Base-by-base conservation (phyloP, 2,329 filamentous ascomycete genomes). In the Magnaporthiopsis rhizophila region DNA sequence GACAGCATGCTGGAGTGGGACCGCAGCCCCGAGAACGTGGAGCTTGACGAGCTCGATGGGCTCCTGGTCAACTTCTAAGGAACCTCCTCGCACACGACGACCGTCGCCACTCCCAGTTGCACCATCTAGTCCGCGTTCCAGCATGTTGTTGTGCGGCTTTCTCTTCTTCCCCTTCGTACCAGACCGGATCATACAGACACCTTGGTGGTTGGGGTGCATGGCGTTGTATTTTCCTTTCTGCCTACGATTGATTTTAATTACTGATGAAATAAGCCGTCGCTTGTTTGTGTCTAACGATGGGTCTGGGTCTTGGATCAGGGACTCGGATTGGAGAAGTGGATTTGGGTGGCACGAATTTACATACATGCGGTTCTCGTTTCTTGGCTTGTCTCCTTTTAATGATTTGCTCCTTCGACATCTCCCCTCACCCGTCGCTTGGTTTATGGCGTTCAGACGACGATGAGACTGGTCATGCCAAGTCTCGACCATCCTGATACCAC, bases 11-110 rank as follows among this genome's bases (percentile, higher is more conserved):
- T 81, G 65, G 83, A 86, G 69, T 85, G 86, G 77, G 89, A 89
- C 72, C 83, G 83, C 73, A 92, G 88, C 73, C 92, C 93, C 1
- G 95, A 98, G 79, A 90, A 87, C 68, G 89, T 98, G 69, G 92
- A 96, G 74, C 85, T 98, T 61, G 92, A 97, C 60, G 95, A 99
- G 80, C 86, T 98, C 30, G 94, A 98, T 72, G 87, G 90, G 70
- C 84, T 97, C 74, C 85, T 97, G 71, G 88, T 90, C 72, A 88
- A 86, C 69, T 91, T 87, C 75, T 92, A 78, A 82, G 66, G 6
- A 53, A 9, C 21, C 6, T 53, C 45, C 7, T 53, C 45, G 7
- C 45, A 53, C n/a, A n/a, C 7, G 12, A 53, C 45, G 8, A n/a
- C 21, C 45, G n/a, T n/a, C 45, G 11, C 45, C 45, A 53, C 4